Conservation (phyloP, 2,329 filamentous ascomycete species). For the Scorias spongiosa region DNA sequence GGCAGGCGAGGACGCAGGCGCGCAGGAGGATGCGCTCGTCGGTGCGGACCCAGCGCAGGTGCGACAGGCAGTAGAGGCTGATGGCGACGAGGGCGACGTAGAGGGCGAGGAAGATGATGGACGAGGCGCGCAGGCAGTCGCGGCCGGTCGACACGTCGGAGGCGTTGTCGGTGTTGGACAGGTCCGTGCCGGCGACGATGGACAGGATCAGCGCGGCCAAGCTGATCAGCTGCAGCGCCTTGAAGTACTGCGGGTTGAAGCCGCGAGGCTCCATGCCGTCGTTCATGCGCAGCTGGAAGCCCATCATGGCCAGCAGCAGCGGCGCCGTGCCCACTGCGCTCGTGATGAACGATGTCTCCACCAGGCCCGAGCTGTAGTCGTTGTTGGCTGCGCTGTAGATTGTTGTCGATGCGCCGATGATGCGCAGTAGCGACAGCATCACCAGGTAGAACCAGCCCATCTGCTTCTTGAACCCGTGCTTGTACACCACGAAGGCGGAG, state of each 20-base stretch:
- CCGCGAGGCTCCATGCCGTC: constrained; percentile 6
- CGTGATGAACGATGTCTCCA: constrained; percentile 12
- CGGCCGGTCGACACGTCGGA: constrained; percentile 4
- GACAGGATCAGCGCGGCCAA: constrained; percentile 12
- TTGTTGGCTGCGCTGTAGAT: constrained; percentile 13
- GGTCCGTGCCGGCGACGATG: constrained; percentile 11
- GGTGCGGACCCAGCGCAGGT: constrained; percentile 2
- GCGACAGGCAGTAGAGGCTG: constrained; percentile 5
- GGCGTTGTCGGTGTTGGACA: constrained; percentile 1
- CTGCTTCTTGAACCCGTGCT: constrained; percentile 10
- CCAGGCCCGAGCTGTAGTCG: constrained; percentile 5
- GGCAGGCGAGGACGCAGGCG: constrained; percentile 12
- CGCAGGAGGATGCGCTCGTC: constrained; percentile 8
- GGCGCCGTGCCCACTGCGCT: constrained; percentile 14
- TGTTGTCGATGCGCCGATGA: constrained; percentile 12
- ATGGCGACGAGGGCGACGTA: constrained; percentile 9
- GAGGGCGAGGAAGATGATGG: constrained; percentile 10
- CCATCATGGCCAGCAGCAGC: constrained; percentile 12
- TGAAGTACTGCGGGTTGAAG: constrained; percentile 6
- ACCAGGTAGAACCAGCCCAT: constrained; percentile 14
- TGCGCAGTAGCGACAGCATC: constrained; percentile 11
- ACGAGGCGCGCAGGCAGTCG: constrained; percentile 7
- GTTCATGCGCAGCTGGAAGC: constrained; percentile 11
- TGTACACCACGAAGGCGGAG: not conserved
- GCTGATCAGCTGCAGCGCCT: constrained; percentile 9